Evolutionary conservation across 208 protist genomes (phyloP).

Genomic region (Acanthamoeba royreba): DNA sequence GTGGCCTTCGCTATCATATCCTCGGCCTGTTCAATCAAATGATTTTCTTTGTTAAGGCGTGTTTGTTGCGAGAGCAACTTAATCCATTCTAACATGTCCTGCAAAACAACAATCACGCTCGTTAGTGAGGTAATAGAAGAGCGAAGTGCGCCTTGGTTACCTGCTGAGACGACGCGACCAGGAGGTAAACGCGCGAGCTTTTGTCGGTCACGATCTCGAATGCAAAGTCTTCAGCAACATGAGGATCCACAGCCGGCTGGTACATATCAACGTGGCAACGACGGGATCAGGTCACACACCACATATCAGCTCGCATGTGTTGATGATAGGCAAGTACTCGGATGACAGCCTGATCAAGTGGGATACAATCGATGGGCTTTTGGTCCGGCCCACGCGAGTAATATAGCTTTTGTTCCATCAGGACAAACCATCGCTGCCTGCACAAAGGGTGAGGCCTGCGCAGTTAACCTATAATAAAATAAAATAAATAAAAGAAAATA

Average conservation of each 20-base stretch:
- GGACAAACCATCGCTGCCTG: neutral
- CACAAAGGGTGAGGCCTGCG: too few relatives aligned
- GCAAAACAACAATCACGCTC: too few relatives aligned
- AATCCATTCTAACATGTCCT: neutral
- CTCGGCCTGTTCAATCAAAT: neutral
- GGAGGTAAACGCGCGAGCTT: neutral
- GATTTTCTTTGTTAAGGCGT: neutral
- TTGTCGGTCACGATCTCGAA: neutral
- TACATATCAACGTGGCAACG: too few relatives aligned
- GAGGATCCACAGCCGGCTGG: too few relatives aligned
- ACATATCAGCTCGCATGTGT: too few relatives aligned
- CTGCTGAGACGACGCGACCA: too few relatives aligned
- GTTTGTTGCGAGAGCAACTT: neutral
- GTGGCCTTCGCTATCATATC: neutral
- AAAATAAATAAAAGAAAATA: too few relatives aligned
- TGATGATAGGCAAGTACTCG: too few relatives aligned
- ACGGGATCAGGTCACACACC: too few relatives aligned
- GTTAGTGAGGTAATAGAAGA: too few relatives aligned
- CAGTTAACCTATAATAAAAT: too few relatives aligned
- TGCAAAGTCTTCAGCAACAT: neutral
- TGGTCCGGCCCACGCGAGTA: neutral
- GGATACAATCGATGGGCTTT: neutral
- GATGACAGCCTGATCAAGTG: neutral
- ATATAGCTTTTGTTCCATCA: neutral
- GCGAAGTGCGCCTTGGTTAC: too few relatives aligned